Evolutionary conservation across 805 yeast species (phyloP), one percentile per base, ranked within the genome.

Genomic region (Candida ficus): DNA sequence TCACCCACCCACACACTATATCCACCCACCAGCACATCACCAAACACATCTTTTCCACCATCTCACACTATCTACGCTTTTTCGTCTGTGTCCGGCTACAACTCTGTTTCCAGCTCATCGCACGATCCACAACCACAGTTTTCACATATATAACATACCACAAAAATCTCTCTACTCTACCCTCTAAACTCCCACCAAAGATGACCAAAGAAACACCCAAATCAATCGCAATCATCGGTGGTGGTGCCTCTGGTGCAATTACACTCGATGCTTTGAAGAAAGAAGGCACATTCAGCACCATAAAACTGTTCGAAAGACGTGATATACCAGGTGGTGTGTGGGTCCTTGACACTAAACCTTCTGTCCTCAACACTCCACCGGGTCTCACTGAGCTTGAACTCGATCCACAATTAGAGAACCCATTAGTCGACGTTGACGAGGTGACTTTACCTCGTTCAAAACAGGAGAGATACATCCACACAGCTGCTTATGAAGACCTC

Each of bases 201-300:
- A n/a, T n/a, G n/a, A n/a, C n/a, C n/a, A n/a, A n/a, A n/a, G n/a
- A n/a, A n/a, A n/a, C n/a, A 21, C 30, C 17, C 29, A 53, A 51
- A 36, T 50, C 59, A 5, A 50, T 71, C 8, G 76, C 73, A 16
- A 60, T 72, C 23, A 68, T 71, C 25, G 76, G 77, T 5, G 76
- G 72, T n/a, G 77, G 77, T 12, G 75, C 77, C 6, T 64, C 71
- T 4, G 77, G 76, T 6, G 66, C 71, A 18, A 62, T 71, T 34
- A 54, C 64, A 0, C 53, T 70, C 8, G 75, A 71, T 34, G 33
- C 64, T 0, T 47, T 71, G 11, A 47, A 68, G 4, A 52, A 62
- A 37, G 73, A 70, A 42, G 43, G 49, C 3, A 41, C 39, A 2
- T 62, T 68, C 41, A 58, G 52, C 5, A 52, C 54, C 17, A 61